Percentiles rank a stretch among this genome's conserved stretches.
Evolutionary conservation across 148 eudicot genomes (phyloP).

Genomic region (Chenopodium formosanum): DNA sequence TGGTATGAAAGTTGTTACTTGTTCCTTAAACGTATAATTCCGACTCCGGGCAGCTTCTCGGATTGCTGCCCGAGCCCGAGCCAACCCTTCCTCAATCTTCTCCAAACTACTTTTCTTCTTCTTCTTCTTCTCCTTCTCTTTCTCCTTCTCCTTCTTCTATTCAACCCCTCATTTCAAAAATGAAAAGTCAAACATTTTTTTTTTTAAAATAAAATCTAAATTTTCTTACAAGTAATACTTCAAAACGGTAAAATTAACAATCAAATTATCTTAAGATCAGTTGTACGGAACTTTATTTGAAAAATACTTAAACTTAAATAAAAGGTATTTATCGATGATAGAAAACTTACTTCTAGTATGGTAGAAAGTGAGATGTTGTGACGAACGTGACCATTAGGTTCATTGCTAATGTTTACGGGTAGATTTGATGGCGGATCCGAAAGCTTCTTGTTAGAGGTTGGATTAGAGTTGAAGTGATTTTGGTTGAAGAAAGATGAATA

Average conservation of each 20-base stretch:
- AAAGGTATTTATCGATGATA: too few relatives aligned
- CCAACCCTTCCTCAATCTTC: slow-evolving; percentile 25
- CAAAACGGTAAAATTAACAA: background rate
- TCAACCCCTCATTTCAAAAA: background rate
- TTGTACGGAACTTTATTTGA: too few relatives aligned
- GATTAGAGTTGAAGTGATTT: slow-evolving; percentile 2
- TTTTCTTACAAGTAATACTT: background rate
- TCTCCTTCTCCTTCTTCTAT: background rate
- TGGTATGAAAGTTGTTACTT: slow-evolving; percentile 20
- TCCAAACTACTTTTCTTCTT: slow-evolving; percentile 1
- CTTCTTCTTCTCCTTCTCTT: background rate
- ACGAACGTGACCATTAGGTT: background rate
- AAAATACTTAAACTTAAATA: too few relatives aligned
- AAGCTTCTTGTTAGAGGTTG: background rate
- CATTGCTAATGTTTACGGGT: background rate
- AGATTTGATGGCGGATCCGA: slow-evolving; percentile 12
- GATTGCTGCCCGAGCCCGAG: slow-evolving; percentile 25
- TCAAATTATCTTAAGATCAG: background rate
- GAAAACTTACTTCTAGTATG: slow-evolving; percentile 1
- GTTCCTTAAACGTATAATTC: slow-evolving; percentile 18
- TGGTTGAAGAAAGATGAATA: slow-evolving; percentile 11
- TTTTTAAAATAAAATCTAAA: background rate
- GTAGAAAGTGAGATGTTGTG: slow-evolving; percentile 9
- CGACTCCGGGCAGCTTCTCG: slow-evolving; percentile 20
- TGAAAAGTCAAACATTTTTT: background rate